phyloP scores from a whole-genome alignment of 768 basidiomycete genomes.

The Lentinus tigrinus region DNA sequence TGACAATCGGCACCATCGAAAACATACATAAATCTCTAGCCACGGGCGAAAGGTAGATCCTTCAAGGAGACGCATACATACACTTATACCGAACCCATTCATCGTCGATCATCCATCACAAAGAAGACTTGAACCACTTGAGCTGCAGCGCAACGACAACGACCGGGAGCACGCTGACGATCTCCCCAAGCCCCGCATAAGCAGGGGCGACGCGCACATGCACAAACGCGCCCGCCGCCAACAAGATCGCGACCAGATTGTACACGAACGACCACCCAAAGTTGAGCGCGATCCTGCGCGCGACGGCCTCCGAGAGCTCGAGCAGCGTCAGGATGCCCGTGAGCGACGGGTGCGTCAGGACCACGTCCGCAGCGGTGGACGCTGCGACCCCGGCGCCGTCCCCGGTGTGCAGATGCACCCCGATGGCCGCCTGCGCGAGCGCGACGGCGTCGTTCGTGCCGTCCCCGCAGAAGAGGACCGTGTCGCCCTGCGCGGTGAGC shows the following conservation, averaged over 20 bases:
- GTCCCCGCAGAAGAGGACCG: constrained; percentile 48
- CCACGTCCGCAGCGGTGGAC: constrained; percentile 45
- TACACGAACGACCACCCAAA: constrained; percentile 42
- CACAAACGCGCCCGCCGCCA: constrained; percentile 51
- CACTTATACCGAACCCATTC: neutral
- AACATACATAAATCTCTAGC: too few relatives aligned
- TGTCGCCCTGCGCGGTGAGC: constrained; percentile 26
- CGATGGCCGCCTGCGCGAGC: constrained; percentile 50
- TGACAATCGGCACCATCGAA: too few relatives aligned
- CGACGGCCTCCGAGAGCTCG: constrained; percentile 35
- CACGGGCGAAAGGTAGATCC: neutral
- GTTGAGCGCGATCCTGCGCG: constrained; percentile 34
- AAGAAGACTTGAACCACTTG: constrained; percentile 26
- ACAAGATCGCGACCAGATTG: constrained; percentile 45
- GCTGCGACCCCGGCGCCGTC: constrained; percentile 38
- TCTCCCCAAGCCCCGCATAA: constrained; percentile 44
- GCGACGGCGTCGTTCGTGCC: constrained; percentile 54
- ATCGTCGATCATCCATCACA: neutral
- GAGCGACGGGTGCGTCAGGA: constrained; percentile 37
- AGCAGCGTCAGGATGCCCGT: constrained; percentile 37
- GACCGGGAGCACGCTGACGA: constrained; percentile 43
- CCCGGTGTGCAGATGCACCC: constrained; percentile 36
- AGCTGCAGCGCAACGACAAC: constrained; percentile 35
- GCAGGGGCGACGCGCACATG: constrained; percentile 37
- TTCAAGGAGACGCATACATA: neutral